These are phyloP conservation scores for Agrocybe pediades DNA, from an alignment of 768 basidiomycete genomes.

Conservation along the genomic window DNA sequence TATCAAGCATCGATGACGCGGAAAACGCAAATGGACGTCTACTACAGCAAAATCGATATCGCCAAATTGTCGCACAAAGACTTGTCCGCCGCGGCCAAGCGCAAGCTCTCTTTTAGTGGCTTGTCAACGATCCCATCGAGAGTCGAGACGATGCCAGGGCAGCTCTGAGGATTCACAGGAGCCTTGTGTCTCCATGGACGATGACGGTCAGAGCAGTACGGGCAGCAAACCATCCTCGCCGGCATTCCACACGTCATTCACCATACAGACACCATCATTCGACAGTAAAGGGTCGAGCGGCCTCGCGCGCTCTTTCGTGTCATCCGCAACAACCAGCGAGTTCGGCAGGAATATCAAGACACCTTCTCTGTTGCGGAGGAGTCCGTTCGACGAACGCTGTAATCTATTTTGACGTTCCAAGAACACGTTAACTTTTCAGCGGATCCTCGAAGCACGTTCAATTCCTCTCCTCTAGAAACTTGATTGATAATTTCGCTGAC, in stretches of 20 bases:
- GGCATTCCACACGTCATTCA: too few species aligned
- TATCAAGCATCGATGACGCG: slow-evolving; percentile 54
- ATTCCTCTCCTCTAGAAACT: too few species aligned
- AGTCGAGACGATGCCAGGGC: slow-evolving; percentile 42
- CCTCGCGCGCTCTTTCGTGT: background rate
- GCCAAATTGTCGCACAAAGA: slow-evolving; percentile 46
- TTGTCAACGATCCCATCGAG: slow-evolving; percentile 29
- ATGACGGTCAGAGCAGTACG: too few species aligned
- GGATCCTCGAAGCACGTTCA: too few species aligned
- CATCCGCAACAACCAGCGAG: background rate
- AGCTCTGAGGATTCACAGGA: slow-evolving; percentile 69
- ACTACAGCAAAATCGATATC: slow-evolving; percentile 44
- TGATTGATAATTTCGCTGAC: too few species aligned
- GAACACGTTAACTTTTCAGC: too few species aligned
- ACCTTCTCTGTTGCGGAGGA: slow-evolving; percentile 57
- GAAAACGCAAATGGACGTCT: slow-evolving; percentile 48
- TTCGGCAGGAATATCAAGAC: slow-evolving; percentile 50
- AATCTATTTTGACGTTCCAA: too few species aligned
- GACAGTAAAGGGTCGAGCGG: background rate
- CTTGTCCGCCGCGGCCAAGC: slow-evolving; percentile 45
- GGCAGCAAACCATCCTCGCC: too few species aligned
- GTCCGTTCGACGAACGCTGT: slow-evolving; percentile 51
- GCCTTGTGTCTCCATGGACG: too few species aligned
- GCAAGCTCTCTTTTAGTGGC: slow-evolving; percentile 39
- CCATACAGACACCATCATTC: too few species aligned